Base-by-base conservation (phyloP, 768 basidiomycete species). In the Auricularia cornea region DNA sequence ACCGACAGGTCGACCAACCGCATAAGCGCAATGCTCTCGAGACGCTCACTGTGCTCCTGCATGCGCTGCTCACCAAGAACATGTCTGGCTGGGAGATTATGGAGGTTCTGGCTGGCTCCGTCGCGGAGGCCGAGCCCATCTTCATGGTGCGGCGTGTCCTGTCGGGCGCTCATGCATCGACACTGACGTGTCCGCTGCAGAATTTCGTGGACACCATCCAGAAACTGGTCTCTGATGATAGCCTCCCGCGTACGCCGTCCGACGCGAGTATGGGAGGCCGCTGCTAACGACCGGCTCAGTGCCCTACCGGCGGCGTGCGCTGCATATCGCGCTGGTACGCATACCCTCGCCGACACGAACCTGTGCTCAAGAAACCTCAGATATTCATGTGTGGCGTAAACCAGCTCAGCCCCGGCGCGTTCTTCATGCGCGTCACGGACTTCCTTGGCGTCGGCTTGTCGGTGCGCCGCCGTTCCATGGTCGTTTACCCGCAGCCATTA, bases 51-150 rank as follows among this genome's bases (percentile, higher is more conserved):
- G 72, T 84, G 16, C 33, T 84, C 3, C 68, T 81, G 26, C 78
- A 80, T 11, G 75, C 76, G 61, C 69, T 86, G 20, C 74, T 89
- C 60, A 75, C 75, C 40, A 88, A 88, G 73, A 81, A 82, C 61
- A 70, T 84, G 1, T 79, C 83, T 3, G 88, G 88, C 32, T 88
- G 84, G 85, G 88, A 89, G 68, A 79, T 84, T 6, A 89, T 89
- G 87, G 83, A 88, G 44, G 70, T 87, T 28, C 79, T 88, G 52
- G 85, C 85, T 2, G 84, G 85, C 16, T 82, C 81, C 51, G 83
- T 86, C 3, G 75, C 72, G 12, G 75, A 81, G 60, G 86, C 85
- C 60, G 87, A 89, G 69, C 66, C 64, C 20, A 76, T 83, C 12
- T 88, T 89, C 71, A 82, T 79, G 74, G 86, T 78, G 59, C 60